Evolutionary conservation across 768 basidiomycete genomes (phyloP), one percentile per base, ranked within the genome.

Genomic region (Vararia minispora): DNA sequence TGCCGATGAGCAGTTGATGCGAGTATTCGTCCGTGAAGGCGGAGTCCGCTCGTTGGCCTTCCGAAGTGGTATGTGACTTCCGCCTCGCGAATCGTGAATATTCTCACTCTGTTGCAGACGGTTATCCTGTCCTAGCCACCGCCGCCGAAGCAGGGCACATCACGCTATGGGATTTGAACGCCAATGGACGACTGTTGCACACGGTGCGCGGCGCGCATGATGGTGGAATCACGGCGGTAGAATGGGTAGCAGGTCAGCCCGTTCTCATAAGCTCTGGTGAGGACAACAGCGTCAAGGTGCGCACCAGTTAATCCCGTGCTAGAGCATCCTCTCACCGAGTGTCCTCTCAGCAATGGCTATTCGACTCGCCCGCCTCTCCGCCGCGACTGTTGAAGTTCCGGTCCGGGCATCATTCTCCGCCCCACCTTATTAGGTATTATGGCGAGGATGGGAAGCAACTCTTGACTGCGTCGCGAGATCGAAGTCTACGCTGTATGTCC

Each of bases 381-480:
- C 94, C 95, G 1, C 73, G 88, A 39, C 64, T 98, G 9, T 71
- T 97, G 18, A 98, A 97, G 64, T 88, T 75, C 57, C 76, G 95
- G 32, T 82, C 88, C 0, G 95, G 95, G 25, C 95, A 99, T 52
- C 84, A 84, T 46, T 70, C 77, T 1, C 90, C 95, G 13, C 91
- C 91, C 0, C 82, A 91, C 53, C 67, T 91, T 14, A 88, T 99
- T 34, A 72, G 92, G 39, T 97, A 89, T 58, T 97, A 95, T 56
- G 94, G 92, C 10, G 79, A 85, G n/a, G 94, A 99, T 52, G 95
- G 95, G 3, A 99, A 99, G 60, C 81, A 89, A 45, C 62, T 99
- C 6, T 59, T 99, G 32, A 91, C 87, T 4, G 82, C 88, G 4
- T 91, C 89, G 2, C 63, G 81, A 41, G 95, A 99, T 57, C 78